phyloP scores from a whole-genome alignment of 148 eudicot species.

The Camellia sinensis region DNA sequence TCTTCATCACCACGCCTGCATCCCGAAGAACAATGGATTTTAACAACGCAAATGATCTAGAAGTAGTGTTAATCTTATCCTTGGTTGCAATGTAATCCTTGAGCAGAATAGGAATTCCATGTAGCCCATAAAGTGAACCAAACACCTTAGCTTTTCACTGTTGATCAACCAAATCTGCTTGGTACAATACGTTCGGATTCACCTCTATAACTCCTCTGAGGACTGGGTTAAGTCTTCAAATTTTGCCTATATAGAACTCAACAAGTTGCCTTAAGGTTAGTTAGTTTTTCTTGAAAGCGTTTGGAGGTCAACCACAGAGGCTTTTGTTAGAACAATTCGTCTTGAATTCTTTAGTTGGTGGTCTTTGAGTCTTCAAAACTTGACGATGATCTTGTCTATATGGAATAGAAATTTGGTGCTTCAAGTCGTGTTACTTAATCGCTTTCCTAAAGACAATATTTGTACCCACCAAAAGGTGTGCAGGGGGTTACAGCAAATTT shows the following conservation, averaged over 20 bases:
- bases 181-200: conserved; percentile 36
- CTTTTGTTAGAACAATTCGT: too few relatives aligned
- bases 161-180: conserved; percentile 28
- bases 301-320: conserved; percentile 16
- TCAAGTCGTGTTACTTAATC: too few relatives aligned
- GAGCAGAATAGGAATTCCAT: conserved; percentile 35
- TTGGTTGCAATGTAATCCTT: conserved; percentile 42
- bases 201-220: conserved; percentile 37
- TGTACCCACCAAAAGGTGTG: too few relatives aligned
- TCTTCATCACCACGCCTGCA: conserved; percentile 26
- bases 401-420: too few relatives aligned
- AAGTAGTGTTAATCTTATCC: conserved; percentile 39
- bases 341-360: too few relatives aligned
- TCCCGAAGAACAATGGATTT: conserved; percentile 29
- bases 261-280: conserved; percentile 34
- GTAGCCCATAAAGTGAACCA: conserved; percentile 14
- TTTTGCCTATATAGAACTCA: conserved; percentile 33
- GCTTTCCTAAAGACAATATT: too few relatives aligned
- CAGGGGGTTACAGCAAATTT: too few relatives aligned
- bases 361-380: too few relatives aligned
- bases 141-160: conserved; percentile 19
- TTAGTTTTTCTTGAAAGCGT: conserved; percentile 25
- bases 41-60: conserved; percentile 34
- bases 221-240: conserved; percentile 27
- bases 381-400: too few relatives aligned